Base-by-base conservation (phyloP, 805 yeast genomes). In the Yarrowia osloensis region DNA sequence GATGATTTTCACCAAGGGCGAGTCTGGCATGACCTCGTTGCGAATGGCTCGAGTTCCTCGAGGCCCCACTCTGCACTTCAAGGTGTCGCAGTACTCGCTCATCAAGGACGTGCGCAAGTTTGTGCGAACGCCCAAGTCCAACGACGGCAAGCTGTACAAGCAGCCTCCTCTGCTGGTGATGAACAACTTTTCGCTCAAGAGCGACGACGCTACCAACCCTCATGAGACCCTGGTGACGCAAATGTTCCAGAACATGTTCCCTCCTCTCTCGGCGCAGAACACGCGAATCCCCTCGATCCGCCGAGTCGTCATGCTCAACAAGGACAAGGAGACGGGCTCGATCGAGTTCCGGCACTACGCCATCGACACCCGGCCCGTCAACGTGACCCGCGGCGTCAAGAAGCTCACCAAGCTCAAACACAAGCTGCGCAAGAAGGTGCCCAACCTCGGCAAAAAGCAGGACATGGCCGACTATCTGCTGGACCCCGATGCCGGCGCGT, bases 231-330 rank as follows among this genome's bases (percentile, higher is more conserved):
- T 94, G 69, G 76, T 92, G 67, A 86, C 96, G 33, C 90, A 98
- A 3, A 87, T 92, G 80, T 91, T 95, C 79, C 99, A 95, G 78
- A 92, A 91, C 79, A 86, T 95, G 86, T 91, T 94, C 77, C 99
- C 99, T 7, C 91, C 99, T 22, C 88, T 95, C 71, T 88, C 91
- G 68, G 98, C 97, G 3, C 91, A 91, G 70, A 79, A 81, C 67
- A 89, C 96, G 21, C 87, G 87, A 70, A 88, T 95, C 37, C 80
- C 81, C 54, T 80, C 89, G 0, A 92, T 95, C 66, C 88, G 86
- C 73, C 84, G 99, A 74, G 98, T 95, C 22, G 80, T 95, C 73
- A 83, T 95, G 85, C 79, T 95, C 67, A 88, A 89, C 76, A 89
- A 87, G 73, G 89, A 87, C 74, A 80, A 83, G 33, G 86, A 84